Base-by-base conservation (phyloP, 2,329 filamentous ascomycete species). In the Colletotrichum lentis region DNA sequence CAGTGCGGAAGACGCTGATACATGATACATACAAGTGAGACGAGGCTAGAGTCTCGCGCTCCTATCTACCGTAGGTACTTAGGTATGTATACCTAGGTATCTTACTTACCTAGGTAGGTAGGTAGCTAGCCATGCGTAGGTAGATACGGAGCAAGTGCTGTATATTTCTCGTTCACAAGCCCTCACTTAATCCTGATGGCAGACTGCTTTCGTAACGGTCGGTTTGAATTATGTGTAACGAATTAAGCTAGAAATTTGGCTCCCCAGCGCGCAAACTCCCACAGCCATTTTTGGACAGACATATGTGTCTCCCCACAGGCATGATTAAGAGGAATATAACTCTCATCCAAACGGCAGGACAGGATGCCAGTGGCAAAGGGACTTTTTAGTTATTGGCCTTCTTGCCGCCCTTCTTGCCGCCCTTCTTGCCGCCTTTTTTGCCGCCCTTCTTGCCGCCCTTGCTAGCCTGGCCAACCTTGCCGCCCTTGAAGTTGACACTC, bases 401-500 rank as follows among this genome's bases (percentile, higher is more conserved):
- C 31, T 35, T 35, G 31, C 3, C 20, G 27, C 20, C 18, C 22
- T 53, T 20, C 49, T 53, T 27, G 27, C 2, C 12, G 22, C 3
- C 11, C 27, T 31, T 31, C 6, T 2, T n/a, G n/a, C 27, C 6
- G 27, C 27, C 27, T 31, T 31, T 1, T 7, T 10, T 10, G 7
- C 7, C 27, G 27, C 6, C 27, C 7, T 31, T 31, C 6, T 31
- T 27, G 3, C 5, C 5, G 27, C 5, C 5, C 24, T 27, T 27
- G 27, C 1, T 7, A 7, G 27, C 27, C 6, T 7, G 1, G 6
- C 6, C 27, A 8, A 7, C 27, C 6, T 27, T 27, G 27, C 27
- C n/a, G n/a, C n/a, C n/a, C n/a, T n/a, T 57, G 70, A 82, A 82
- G 60, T 77, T 69, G 22, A 82, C 75, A 55, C 75, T 74, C 71